Evolutionary conservation across 202 grass and related monocot species (phyloP).

Genomic region (Bolboschoenoplectus hybrid): DNA sequence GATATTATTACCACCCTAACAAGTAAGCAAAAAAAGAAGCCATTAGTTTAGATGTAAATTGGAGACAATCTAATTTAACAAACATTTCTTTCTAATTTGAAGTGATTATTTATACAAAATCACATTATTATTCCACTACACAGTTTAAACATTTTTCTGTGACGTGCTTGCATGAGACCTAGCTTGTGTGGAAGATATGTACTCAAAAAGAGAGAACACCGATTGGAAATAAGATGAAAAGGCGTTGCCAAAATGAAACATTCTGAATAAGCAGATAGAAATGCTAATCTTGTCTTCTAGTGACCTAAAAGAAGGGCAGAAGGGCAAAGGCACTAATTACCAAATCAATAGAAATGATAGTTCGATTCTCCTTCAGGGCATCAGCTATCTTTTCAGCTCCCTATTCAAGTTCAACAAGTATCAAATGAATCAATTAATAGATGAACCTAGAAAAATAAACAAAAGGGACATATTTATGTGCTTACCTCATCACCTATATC

Average conservation of each 20-base stretch:
- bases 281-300: slow-evolving; percentile 32
- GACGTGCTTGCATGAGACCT: background rate
- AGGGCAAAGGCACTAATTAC: slow-evolving; percentile 47
- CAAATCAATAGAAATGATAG: slow-evolving; percentile 87
- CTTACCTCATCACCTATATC: slow-evolving; percentile 86
- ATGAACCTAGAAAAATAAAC: slow-evolving; percentile 20
- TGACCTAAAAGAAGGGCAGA: slow-evolving; percentile 11
- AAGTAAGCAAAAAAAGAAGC: slow-evolving; percentile 32
- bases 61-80: slow-evolving; percentile 25
- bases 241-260: background rate
- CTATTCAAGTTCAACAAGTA: slow-evolving; percentile 51
- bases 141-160: slow-evolving; percentile 16
- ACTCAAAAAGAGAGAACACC: background rate
- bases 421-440: slow-evolving; percentile 28
- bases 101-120: background rate
- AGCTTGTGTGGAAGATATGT: background rate
- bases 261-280: slow-evolving; percentile 22
- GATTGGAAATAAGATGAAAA: slow-evolving; percentile 1
- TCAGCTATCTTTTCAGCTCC: slow-evolving; percentile 90
- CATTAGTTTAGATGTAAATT: slow-evolving; percentile 12
- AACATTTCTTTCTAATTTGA: background rate
- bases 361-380: slow-evolving; percentile 84
- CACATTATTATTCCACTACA: background rate
- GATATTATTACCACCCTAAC: slow-evolving; percentile 98
- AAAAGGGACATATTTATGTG: slow-evolving; percentile 5